These are phyloP conservation scores for Rosa rugosa DNA, from an alignment of 306 rosid genomes.

Conservation along the genomic window DNA sequence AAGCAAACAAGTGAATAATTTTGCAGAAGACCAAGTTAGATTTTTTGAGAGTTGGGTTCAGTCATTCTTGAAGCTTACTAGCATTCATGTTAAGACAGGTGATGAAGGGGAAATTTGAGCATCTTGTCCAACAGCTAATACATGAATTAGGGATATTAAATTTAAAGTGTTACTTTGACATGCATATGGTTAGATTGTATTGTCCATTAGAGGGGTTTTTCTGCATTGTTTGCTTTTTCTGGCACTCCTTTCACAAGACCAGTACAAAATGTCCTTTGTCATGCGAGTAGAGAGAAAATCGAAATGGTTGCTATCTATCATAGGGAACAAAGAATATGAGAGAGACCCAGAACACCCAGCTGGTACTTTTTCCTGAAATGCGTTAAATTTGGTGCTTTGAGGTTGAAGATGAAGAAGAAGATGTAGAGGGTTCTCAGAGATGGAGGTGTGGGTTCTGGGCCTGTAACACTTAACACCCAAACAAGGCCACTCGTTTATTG, in stretches of 20 bases:
- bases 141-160: conserved; percentile 1
- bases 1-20: conserved; percentile 40
- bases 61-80: conserved; percentile 69
- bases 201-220: not conserved
- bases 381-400: conserved; percentile 8
- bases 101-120: conserved; percentile 68
- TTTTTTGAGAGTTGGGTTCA: conserved; percentile 63
- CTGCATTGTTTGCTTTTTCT: not conserved
- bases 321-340: not conserved
- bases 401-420: conserved; percentile 21
- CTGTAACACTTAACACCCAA: too few species aligned
- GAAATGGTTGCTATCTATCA: not conserved
- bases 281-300: not conserved
- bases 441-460: not conserved
- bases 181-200: not conserved
- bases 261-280: too few species aligned
- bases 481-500: too few species aligned
- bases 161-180: not conserved
- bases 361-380: conserved; percentile 36
- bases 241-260: not conserved
- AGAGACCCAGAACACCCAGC: conserved; percentile 8
- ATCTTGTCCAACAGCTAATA: conserved; percentile 51
- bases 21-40: conserved; percentile 60
- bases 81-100: conserved; percentile 56
- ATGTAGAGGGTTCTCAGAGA: conserved; percentile 27